These are phyloP conservation scores for Yamadazyma kanchanaburiensis DNA, from an alignment of 1,139 yeast genomes.

Conservation along the genomic window DNA sequence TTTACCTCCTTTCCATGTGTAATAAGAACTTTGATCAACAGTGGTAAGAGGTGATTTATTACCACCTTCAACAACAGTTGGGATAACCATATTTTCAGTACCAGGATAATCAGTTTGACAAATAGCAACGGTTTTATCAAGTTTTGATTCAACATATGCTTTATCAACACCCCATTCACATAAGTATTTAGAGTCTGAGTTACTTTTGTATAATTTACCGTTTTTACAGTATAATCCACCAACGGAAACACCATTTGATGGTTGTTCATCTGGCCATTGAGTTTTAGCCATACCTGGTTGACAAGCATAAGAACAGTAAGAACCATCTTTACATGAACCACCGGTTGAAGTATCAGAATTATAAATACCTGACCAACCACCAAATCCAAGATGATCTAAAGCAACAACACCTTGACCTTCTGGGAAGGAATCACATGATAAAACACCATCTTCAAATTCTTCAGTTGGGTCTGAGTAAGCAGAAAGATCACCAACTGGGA, in stretches of 20 bases:
- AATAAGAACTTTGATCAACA: conserved; percentile 62
- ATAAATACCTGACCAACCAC: conserved; percentile 76
- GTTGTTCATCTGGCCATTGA: conserved; percentile 78
- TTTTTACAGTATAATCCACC: conserved; percentile 73
- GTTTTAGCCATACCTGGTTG: conserved; percentile 91
- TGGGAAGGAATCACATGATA: conserved; percentile 60
- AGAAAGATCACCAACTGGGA: conserved; percentile 51
- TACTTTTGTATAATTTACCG: conserved; percentile 69
- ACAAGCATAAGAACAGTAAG: conserved; percentile 82
- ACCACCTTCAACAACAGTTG: conserved; percentile 67
- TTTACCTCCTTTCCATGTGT: conserved; percentile 59
- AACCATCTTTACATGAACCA: conserved; percentile 66
- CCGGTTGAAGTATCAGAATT: conserved; percentile 63
- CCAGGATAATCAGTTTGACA: conserved; percentile 91
- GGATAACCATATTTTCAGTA: conserved; percentile 83
- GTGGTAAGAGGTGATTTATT: conserved; percentile 56
- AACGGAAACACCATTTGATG: conserved; percentile 69
- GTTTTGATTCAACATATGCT: conserved; percentile 57
- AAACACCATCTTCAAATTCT: conserved; percentile 60
- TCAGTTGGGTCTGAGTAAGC: conserved; percentile 50
- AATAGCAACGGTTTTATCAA: conserved; percentile 60
- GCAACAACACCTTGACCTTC: conserved; percentile 73
- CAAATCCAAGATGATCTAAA: conserved; percentile 53
- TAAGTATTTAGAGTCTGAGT: conserved; percentile 54
- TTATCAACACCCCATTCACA: conserved; percentile 75